These are phyloP conservation scores for Suhomyces kunorum DNA, from an alignment of 1,139 yeast genomes.

Conservation along the genomic window DNA sequence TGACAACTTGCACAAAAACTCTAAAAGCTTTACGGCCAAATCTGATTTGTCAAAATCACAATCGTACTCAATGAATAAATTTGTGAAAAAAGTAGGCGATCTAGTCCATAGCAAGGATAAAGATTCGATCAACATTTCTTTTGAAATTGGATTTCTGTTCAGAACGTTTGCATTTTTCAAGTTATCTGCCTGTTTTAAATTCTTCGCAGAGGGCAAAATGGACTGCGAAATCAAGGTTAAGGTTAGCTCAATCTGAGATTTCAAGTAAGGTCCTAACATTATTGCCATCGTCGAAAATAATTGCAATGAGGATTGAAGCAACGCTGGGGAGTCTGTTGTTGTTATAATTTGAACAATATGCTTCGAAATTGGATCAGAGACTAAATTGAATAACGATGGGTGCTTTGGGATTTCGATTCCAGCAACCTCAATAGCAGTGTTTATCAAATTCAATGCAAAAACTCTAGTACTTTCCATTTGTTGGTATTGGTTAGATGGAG, in stretches of 20 bases:
- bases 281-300: constrained; percentile 69
- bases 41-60: constrained; percentile 90
- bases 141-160: constrained; percentile 39
- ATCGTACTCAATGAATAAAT: constrained; percentile 79
- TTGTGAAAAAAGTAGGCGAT: constrained; percentile 75
- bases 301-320: constrained; percentile 75
- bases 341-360: constrained; percentile 80
- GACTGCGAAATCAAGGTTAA: constrained; percentile 59
- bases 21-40: constrained; percentile 66
- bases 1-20: constrained; percentile 72
- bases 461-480: constrained; percentile 87
- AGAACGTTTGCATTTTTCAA: constrained; percentile 26
- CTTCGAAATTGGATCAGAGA: constrained; percentile 80
- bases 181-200: constrained; percentile 22
- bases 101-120: constrained; percentile 83
- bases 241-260: constrained; percentile 69
- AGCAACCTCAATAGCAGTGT: constrained; percentile 78
- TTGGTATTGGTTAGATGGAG: constrained; percentile 79
- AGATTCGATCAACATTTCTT: constrained; percentile 84
- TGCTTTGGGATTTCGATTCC: constrained; percentile 69
- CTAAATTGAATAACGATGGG: constrained; percentile 63
- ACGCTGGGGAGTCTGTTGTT: constrained; percentile 62
- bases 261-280: constrained; percentile 57
- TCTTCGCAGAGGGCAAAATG: constrained; percentile 42
- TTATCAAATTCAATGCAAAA: constrained; percentile 75